A percentile compares a stretch with the other conserved stretches of the same genome.
phyloP scores from a whole-genome alignment of 164 flowering plant genomes.

The Tinospora cordifolia region DNA sequence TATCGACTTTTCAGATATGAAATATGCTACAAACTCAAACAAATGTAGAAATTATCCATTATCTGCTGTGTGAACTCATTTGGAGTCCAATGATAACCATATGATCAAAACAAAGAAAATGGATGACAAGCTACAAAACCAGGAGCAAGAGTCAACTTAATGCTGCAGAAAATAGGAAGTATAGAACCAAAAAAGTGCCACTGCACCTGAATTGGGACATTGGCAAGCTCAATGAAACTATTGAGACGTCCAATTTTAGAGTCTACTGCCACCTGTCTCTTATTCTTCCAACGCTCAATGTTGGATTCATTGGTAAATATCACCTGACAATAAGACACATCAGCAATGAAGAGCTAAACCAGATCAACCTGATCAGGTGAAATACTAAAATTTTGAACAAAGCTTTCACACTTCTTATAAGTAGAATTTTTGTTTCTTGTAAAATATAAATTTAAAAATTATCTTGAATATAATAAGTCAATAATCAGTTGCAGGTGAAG shows the following conservation, averaged over 20 bases:
- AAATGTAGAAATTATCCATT: not conserved
- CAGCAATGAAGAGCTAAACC: not conserved
- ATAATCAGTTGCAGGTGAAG: not conserved
- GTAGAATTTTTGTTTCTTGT: too few relatives aligned
- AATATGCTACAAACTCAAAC: not conserved
- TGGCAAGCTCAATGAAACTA: slow-evolving; percentile 55
- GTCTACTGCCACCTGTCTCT: slow-evolving; percentile 80
- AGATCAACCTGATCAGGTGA: not conserved
- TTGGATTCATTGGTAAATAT: slow-evolving; percentile 92
- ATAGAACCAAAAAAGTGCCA: not conserved
- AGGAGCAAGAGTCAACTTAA: not conserved
- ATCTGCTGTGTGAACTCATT: not conserved
- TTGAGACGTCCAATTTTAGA: slow-evolving; percentile 76
- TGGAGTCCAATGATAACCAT: not conserved
- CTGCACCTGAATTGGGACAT: slow-evolving; percentile 73
- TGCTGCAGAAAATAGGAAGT: not conserved
- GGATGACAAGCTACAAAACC: not conserved
- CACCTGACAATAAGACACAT: slow-evolving; percentile 38
- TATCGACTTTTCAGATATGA: too few relatives aligned
- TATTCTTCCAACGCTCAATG: slow-evolving; percentile 88
- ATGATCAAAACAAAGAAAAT: not conserved
- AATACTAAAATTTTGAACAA: not conserved
- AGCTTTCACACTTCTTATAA: too few relatives aligned
- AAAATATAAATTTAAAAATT: too few relatives aligned
- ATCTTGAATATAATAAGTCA: too few relatives aligned